Evolutionary conservation across 352 stramenopile genomes (phyloP).

Genomic region (Globisporangium paddicum): DNA sequence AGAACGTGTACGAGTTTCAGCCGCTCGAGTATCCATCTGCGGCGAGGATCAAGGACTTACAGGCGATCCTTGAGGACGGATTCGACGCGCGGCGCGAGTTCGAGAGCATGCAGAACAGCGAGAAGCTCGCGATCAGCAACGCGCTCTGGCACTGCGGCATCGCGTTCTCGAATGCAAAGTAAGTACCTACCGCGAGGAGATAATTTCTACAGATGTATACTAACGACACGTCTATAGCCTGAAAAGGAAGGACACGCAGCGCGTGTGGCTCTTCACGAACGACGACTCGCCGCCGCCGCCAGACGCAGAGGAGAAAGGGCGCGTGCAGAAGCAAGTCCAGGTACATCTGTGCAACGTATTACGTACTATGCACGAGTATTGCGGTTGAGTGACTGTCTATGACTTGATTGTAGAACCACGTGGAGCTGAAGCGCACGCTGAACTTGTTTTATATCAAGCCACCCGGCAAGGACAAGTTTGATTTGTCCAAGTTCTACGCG

Average conservation of each 20-base stretch:
- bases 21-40: constrained; percentile 65
- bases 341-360: too few relatives aligned
- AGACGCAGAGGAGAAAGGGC: constrained; percentile 54
- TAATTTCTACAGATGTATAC: too few relatives aligned
- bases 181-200: too few relatives aligned
- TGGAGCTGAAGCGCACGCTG: constrained; percentile 66
- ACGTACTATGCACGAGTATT: not conserved
- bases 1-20: constrained; percentile 77
- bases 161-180: constrained; percentile 79
- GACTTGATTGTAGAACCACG: constrained; percentile 46
- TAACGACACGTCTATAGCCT: constrained; percentile 29
- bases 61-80: constrained; percentile 39
- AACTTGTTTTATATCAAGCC: constrained; percentile 80
- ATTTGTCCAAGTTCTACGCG: constrained; percentile 54
- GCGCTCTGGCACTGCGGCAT: constrained; percentile 80
- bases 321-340: constrained; percentile 76
- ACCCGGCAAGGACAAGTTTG: constrained; percentile 44
- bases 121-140: constrained; percentile 73
- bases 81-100: constrained; percentile 38
- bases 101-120: constrained; percentile 53
- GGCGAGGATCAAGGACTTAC: constrained; percentile 70
- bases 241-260: constrained; percentile 84
- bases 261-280: constrained; percentile 87
- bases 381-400: not conserved
- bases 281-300: constrained; percentile 46